phyloP scores from a whole-genome alignment of 805 yeast species.

The Komagataella phaffii region DNA sequence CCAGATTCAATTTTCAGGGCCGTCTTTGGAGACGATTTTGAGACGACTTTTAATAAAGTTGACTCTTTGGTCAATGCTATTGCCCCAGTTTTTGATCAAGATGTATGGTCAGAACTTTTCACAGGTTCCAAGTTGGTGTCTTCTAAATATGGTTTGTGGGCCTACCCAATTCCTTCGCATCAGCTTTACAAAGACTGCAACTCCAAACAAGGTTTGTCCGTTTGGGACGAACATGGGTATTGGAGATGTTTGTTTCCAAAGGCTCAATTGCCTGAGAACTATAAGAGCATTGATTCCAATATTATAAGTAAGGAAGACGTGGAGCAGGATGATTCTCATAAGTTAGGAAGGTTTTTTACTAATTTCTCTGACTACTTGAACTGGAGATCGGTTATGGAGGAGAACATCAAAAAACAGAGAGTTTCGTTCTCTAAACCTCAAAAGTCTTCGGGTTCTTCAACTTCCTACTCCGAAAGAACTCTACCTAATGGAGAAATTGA shows the following conservation, averaged over 20 bases:
- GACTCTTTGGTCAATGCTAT: conserved; percentile 3
- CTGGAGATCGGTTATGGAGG: conserved; percentile 50
- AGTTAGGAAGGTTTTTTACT: conserved; percentile 46
- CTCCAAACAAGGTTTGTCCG: conserved; percentile 51
- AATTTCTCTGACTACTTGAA: conserved; percentile 51
- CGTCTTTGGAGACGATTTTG: conserved; percentile 1
- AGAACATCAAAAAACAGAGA: conserved; percentile 26
- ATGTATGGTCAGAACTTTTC: neutral
- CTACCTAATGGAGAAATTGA: conserved; percentile 29
- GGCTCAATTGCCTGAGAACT: conserved; percentile 17
- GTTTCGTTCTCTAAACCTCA: neutral
- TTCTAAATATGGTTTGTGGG: conserved; percentile 29
- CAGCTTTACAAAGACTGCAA: conserved; percentile 50
- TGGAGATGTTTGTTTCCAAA: conserved; percentile 88
- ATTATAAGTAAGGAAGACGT: conserved; percentile 49
- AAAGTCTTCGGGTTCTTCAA: conserved; percentile 23
- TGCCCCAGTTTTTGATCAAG: conserved; percentile 5
- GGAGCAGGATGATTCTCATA: conserved; percentile 25
- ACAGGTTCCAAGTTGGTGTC: neutral
- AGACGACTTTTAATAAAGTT: conserved; percentile 1
- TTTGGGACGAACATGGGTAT: conserved; percentile 73
- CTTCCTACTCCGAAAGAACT: conserved; percentile 20
- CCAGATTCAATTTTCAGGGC: conserved; percentile 1
- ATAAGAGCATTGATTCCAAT: conserved; percentile 10
- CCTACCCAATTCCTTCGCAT: conserved; percentile 45